Evolutionary conservation across 305 asterid species (phyloP), one percentile per base, ranked within the genome.

Genomic region (Solanum hybrid): DNA sequence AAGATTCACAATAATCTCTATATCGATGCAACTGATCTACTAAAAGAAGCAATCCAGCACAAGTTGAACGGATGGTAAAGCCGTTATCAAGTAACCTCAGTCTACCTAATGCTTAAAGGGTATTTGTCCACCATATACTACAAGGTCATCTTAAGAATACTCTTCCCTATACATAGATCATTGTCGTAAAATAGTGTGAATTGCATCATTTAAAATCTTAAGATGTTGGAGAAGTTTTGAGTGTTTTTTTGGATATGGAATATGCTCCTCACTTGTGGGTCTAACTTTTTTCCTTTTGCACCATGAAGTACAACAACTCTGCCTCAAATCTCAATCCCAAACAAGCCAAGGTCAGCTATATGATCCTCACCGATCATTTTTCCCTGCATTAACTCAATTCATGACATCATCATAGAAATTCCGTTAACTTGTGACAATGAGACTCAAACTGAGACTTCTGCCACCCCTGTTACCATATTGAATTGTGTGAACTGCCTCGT

Each of bases 271-370:
- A 29, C 11, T 1, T 16, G 39, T 83, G 5, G 20, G 11, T 29
- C 29, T 29, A 18, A 9, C 3, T 5, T 28, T 29, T n/a, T 22
- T 22, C 14, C 71, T 81, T 81, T 82, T 40, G 36, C 7, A 2
- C 8, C 37, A 82, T 26, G 24, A 10, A 83, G 36, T 29, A 46
- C 31, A 35, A 78, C 0, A 20, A 35, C 51, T 78, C 36, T 34
- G 36, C 36, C 36, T 34, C 36, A 5, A 0, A 26, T 3, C 51
- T 78, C 46, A 78, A 78, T 78, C 84, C 84, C 84, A 78, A 78
- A 18, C 51, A 78, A 2, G 29, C 1, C 0, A 0, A 0, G 28
- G 46, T 20, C 26, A 0, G 16, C 83, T 77, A 77, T 1, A 18
- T 36, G 2, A 18, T 77, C 83, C 1, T 77, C 83, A 77, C 28